Evolutionary conservation across 306 rosid species (phyloP).

Genomic region (Fagus crenata): DNA sequence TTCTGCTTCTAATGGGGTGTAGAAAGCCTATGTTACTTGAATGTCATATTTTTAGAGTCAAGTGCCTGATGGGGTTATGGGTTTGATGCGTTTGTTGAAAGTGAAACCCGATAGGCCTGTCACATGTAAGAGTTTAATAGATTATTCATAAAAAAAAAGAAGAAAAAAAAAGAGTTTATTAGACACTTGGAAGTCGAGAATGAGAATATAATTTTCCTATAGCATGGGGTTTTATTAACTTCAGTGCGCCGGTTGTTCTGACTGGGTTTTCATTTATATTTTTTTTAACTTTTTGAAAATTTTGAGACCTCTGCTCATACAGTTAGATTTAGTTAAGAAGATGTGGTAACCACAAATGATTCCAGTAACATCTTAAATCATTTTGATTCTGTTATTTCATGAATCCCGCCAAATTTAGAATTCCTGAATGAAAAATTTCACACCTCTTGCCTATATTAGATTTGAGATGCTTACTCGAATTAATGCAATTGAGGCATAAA

Average conservation of each 20-base stretch:
- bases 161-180: too few relatives aligned
- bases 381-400: background rate
- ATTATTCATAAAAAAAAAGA: too few relatives aligned
- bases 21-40: background rate
- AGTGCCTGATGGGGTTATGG: background rate
- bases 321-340: background rate
- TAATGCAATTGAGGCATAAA: constrained; percentile 7
- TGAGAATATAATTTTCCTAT: background rate
- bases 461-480: background rate
- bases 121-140: too few relatives aligned
- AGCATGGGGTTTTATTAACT: background rate
- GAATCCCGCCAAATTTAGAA: background rate
- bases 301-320: background rate
- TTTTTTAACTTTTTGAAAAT: background rate
- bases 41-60: background rate
- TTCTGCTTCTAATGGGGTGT: background rate
- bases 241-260: background rate
- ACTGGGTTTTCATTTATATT: background rate
- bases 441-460: background rate
- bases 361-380: background rate
- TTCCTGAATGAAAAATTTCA: background rate
- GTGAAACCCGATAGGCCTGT: background rate
- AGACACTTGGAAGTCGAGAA: background rate
- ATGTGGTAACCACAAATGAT: background rate
- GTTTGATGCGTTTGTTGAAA: background rate